phyloP scores from a whole-genome alignment of 768 basidiomycete genomes.

The Macrolepiota albuminosa region DNA sequence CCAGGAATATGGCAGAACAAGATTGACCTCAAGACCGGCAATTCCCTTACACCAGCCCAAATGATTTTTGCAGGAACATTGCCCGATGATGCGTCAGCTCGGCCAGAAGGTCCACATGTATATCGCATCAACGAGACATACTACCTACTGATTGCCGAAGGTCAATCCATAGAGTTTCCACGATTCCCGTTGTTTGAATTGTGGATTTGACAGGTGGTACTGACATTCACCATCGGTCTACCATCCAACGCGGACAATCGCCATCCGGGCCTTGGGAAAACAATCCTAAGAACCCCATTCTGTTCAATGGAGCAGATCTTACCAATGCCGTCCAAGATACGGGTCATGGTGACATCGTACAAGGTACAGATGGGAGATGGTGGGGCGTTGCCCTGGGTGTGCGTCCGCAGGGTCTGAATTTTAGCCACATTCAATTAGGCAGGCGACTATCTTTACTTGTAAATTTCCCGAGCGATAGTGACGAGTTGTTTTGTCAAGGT shows the following conservation, averaged over 20 bases:
- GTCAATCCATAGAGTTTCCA: conserved; percentile 8
- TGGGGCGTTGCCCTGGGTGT: conserved; percentile 38
- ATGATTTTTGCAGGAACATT: conserved; percentile 34
- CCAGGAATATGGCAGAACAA: conserved; percentile 37
- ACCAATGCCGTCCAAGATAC: conserved; percentile 32
- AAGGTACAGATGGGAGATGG: conserved; percentile 31
- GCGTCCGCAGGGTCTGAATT: conserved; percentile 28
- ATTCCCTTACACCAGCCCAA: conserved; percentile 29
- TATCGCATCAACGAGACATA: conserved; percentile 34
- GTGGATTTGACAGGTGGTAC: conserved; percentile 25
- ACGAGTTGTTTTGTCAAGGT: conserved; percentile 15
- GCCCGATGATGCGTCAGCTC: conserved; percentile 27
- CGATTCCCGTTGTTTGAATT: background rate
- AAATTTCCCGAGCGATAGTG: background rate
- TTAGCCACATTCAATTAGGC: conserved; percentile 32
- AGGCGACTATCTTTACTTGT: background rate
- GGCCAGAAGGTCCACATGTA: conserved; percentile 38
- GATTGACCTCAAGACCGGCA: conserved; percentile 31
- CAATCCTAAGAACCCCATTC: conserved; percentile 33
- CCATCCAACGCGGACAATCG: conserved; percentile 32
- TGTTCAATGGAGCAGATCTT: conserved; percentile 33
- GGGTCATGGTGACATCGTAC: conserved; percentile 32
- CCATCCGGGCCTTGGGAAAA: conserved; percentile 38
- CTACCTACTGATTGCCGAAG: conserved; percentile 37
- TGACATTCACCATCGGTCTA: conserved; percentile 27